phyloP scores from a whole-genome alignment of 371 early-diverging fungal genomes.

The Blastocladiella emersonii region DNA sequence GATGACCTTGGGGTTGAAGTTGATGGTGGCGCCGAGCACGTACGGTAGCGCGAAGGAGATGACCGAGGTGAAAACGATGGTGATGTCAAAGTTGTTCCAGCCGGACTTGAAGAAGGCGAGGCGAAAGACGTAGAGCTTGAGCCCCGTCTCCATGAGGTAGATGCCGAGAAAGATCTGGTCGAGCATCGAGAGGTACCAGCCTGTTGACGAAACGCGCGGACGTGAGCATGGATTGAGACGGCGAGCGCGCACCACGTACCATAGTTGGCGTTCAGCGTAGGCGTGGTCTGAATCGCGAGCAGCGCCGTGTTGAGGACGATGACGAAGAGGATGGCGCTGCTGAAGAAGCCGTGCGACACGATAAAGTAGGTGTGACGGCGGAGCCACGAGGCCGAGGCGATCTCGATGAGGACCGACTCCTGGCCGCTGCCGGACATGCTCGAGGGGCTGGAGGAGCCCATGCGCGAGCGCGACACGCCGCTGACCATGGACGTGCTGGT shows the following conservation, averaged over 20 bases:
- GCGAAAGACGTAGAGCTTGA: constrained; percentile 6
- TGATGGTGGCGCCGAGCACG: constrained; percentile 7
- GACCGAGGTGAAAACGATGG: constrained; percentile 12
- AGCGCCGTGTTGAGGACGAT: constrained; percentile 4
- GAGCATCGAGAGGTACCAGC: constrained; percentile 8
- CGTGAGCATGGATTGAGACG: too few relatives aligned
- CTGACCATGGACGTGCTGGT: too few relatives aligned
- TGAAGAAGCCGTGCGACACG: neutral
- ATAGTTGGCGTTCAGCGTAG: neutral
- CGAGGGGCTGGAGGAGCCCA: too few relatives aligned
- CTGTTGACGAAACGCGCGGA: too few relatives aligned
- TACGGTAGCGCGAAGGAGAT: constrained; percentile 14
- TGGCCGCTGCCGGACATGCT: too few relatives aligned
- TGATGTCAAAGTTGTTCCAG: constrained; percentile 13
- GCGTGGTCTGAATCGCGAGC: constrained; percentile 1
- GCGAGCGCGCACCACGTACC: neutral
- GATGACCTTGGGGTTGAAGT: constrained; percentile 13
- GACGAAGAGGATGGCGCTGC: neutral
- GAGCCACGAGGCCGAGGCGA: neutral
- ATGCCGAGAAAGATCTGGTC: constrained; percentile 9
- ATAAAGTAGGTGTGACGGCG: neutral
- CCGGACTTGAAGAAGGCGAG: constrained; percentile 6
- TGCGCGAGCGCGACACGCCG: too few relatives aligned
- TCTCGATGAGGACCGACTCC: too few relatives aligned
- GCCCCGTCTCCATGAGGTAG: constrained; percentile 7